These are phyloP conservation scores for Prunus mongolica DNA, from an alignment of 306 rosid genomes.

Conservation along the genomic window DNA sequence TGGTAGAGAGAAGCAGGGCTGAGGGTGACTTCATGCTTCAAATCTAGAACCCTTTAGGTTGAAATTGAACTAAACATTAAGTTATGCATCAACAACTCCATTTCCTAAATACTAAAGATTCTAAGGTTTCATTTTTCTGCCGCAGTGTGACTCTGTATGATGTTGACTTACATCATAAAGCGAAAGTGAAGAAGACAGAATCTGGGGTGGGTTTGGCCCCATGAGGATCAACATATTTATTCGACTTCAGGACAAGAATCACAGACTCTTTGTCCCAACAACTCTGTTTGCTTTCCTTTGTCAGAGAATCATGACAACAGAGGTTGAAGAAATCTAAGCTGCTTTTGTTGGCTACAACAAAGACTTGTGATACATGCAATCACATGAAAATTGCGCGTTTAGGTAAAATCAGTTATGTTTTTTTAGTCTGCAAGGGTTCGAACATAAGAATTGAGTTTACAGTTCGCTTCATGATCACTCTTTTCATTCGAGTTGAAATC, in stretches of 20 bases:
- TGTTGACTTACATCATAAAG: background rate
- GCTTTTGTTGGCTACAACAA: background rate
- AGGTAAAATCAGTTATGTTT: background rate
- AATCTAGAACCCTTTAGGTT: background rate
- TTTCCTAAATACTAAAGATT: background rate
- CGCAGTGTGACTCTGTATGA: background rate
- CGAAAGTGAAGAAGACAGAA: background rate
- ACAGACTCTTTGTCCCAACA: background rate
- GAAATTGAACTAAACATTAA: background rate
- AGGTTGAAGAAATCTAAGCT: background rate
- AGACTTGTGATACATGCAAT: background rate
- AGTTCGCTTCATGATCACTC: background rate
- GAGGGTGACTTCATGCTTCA: background rate
- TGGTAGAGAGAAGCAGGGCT: conserved; percentile 5
- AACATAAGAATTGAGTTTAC: background rate
- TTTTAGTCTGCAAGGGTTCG: background rate
- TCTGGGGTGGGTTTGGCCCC: background rate
- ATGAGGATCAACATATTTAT: background rate
- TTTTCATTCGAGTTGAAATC: background rate
- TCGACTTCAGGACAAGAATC: background rate
- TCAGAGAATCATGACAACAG: background rate
- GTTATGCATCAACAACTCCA: conserved; percentile 20
- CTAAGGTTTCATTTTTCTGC: background rate
- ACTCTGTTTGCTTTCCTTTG: background rate
- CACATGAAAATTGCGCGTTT: background rate